Conservation (phyloP, 768 basidiomycete genomes). For the Gelatoporia subvermispora region DNA sequence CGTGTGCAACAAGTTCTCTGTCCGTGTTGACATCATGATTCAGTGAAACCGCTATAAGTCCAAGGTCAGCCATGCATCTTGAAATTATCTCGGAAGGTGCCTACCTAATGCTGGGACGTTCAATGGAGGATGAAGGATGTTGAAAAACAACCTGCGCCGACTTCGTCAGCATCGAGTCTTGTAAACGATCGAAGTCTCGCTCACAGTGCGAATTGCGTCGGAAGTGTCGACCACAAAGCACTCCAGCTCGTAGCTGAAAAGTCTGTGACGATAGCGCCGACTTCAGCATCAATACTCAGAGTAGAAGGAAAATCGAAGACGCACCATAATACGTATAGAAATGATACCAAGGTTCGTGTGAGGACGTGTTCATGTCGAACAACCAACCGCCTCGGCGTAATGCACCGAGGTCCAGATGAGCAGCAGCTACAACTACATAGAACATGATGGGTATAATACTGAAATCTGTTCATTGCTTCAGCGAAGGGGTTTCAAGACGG, state of each 20-base stretch:
- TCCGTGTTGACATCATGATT: constrained; percentile 88
- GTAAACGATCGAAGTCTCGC: constrained; percentile 27
- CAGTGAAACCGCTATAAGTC: constrained; percentile 69
- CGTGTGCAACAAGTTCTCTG: constrained; percentile 89
- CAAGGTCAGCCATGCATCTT: background rate
- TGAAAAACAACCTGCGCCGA: constrained; percentile 67
- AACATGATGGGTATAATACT: constrained; percentile 76
- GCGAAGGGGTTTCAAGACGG: too few species aligned
- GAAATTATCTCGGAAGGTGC: constrained; percentile 15
- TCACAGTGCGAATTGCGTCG: constrained; percentile 89
- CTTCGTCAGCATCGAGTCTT: constrained; percentile 2
- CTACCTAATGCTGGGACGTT: constrained; percentile 86
- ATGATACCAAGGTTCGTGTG: constrained; percentile 65
- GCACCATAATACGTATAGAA: constrained; percentile 82
- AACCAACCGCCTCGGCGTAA: constrained; percentile 77
- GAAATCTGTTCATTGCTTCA: constrained; percentile 66
- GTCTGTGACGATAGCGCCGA: constrained; percentile 37
- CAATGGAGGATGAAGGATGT: constrained; percentile 77
- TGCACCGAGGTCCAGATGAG: constrained; percentile 49
- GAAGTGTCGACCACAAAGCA: constrained; percentile 77
- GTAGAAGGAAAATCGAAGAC: background rate
- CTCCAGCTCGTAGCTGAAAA: constrained; percentile 52
- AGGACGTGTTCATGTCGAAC: constrained; percentile 62
- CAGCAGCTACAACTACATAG: constrained; percentile 70
- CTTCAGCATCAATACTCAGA: background rate